Percentiles rank a stretch among this genome's conserved stretches.
phyloP scores from a whole-genome alignment of 23 red algal genomes.

The Gracilaria caudata region DNA sequence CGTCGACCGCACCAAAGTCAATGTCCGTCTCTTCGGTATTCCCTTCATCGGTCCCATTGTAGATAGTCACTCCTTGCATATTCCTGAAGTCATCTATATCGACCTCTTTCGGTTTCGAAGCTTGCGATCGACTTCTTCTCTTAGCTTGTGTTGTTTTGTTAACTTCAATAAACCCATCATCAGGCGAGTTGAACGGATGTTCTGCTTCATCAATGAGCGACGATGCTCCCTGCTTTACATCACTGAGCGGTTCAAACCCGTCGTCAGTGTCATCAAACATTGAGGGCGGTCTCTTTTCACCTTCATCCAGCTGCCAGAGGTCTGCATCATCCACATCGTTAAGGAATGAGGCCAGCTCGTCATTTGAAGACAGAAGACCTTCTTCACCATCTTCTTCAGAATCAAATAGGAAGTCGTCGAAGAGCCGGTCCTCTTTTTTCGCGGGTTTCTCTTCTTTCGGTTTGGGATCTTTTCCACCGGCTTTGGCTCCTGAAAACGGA shows the following conservation, averaged over 20 bases:
- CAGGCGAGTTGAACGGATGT: slow-evolving; percentile 33
- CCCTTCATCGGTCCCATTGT: not conserved
- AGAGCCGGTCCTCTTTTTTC: not conserved
- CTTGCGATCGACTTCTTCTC: not conserved
- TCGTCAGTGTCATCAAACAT: slow-evolving; percentile 38
- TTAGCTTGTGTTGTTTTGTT: not conserved
- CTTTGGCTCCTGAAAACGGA: not conserved
- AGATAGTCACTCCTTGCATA: not conserved
- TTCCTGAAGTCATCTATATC: no score
- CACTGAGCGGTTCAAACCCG: slow-evolving; percentile 18
- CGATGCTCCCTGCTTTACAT: slow-evolving; percentile 24
- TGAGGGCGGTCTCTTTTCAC: slow-evolving; percentile 15
- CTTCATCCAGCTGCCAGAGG: slow-evolving; percentile 31
- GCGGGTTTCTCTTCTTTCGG: not conserved
- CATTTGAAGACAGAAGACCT: slow-evolving; percentile 20
- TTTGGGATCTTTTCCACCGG: not conserved
- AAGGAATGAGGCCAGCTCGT: slow-evolving; percentile 14
- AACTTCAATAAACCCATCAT: slow-evolving; percentile 20
- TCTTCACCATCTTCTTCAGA: not conserved
- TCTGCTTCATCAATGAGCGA: slow-evolving; percentile 31
- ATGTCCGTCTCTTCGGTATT: not conserved
- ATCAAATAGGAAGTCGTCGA: slow-evolving; percentile 11
- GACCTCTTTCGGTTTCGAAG: not conserved
- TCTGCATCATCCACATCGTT: slow-evolving; percentile 18
- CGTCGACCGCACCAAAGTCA: not conserved